A percentile compares a stretch with the other conserved stretches of the same genome.
phyloP scores from a whole-genome alignment of 495 filamentous ascomycete genomes.

The Daldinia loculata region DNA sequence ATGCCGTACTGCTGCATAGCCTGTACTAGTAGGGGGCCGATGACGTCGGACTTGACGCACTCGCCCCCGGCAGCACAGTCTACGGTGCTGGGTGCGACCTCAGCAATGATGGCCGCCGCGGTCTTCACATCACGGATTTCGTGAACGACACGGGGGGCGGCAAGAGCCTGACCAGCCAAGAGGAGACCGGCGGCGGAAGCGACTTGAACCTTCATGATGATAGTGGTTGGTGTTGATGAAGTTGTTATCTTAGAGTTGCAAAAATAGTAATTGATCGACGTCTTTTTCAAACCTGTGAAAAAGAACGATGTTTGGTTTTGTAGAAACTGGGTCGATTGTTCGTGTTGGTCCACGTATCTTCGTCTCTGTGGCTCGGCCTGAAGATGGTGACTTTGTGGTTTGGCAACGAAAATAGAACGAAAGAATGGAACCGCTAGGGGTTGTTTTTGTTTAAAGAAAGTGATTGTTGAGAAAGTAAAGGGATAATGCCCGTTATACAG shows the following conservation, averaged over 20 bases:
- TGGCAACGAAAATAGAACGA: slow-evolving; percentile 26
- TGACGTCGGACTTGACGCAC: slow-evolving; percentile 72
- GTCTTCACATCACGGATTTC: slow-evolving; percentile 51
- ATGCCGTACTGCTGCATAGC: slow-evolving; percentile 68
- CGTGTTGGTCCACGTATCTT: not conserved
- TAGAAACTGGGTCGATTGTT: slow-evolving; percentile 18
- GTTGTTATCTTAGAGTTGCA: not conserved
- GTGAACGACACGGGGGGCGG: slow-evolving; percentile 23
- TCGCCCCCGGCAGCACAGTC: slow-evolving; percentile 62
- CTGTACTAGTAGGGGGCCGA: slow-evolving; percentile 63
- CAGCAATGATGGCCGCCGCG: slow-evolving; percentile 54
- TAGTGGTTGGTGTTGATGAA: slow-evolving; percentile 16
- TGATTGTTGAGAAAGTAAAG: slow-evolving; percentile 27
- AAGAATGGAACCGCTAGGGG: slow-evolving; percentile 32
- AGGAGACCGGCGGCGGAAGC: slow-evolving; percentile 39
- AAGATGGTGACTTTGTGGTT: slow-evolving; percentile 28
- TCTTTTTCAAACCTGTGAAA: slow-evolving; percentile 28
- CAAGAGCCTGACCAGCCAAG: slow-evolving; percentile 36
- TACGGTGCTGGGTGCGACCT: slow-evolving; percentile 60
- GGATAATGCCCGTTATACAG: slow-evolving; percentile 15
- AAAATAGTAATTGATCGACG: slow-evolving; percentile 25
- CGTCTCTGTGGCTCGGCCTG: not conserved
- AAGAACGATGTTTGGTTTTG: slow-evolving; percentile 6
- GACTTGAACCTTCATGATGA: slow-evolving; percentile 38
- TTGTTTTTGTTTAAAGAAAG: slow-evolving; percentile 27